Evolutionary conservation across 768 basidiomycete genomes (phyloP), one percentile per base, ranked within the genome.

Genomic region (Mycena haematopus): DNA sequence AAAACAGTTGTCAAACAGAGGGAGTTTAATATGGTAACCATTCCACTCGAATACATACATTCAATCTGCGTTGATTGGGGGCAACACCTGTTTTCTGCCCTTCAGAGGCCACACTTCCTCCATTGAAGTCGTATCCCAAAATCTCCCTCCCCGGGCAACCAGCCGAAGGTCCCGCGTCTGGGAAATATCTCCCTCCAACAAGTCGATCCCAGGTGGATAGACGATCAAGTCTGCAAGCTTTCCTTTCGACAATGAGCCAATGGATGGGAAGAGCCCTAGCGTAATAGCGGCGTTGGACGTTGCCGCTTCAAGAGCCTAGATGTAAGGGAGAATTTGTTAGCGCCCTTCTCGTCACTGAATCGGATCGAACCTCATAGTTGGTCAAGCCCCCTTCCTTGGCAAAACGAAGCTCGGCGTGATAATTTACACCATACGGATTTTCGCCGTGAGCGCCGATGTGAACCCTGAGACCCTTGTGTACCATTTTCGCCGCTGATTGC

Each of bases 361-460:
- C 15, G 57, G 19, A 44, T 22, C 69, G 8, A 33, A 88, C 90
- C 80, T 91, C 87, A 68, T 90, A 92, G 68, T 88, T 89, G 27
- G 75, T 85, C 65, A 91, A 73, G 3, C 90, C 90, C 22, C 90
- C 90, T 15, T 78, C 76, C 49, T 78, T 76, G 25, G 87, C 78
- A 71, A 89, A 90, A 54, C 77, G 80, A 85, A 91, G 88, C 68
- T 92, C 90, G 21, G 85, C 83, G 62, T 92, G 90, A 66, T 91
- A 92, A 75, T 89, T 89, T n/a, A 87, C 69, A 0, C 90, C 90
- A 13, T 90, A 72, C 0, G 90, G 90, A 2, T 84, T 82, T 71
- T 91, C 87, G 19, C 90, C 90, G 68, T 92, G 90, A 0, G 89
- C 89, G 24, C 90, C 90, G 60, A 92, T 87, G 66, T 89, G 85